Percentiles rank a stretch among this genome's conserved stretches.
These are phyloP conservation scores for Jacaranda copaia DNA, from an alignment of 257 asterid species.

Conservation along the genomic window DNA sequence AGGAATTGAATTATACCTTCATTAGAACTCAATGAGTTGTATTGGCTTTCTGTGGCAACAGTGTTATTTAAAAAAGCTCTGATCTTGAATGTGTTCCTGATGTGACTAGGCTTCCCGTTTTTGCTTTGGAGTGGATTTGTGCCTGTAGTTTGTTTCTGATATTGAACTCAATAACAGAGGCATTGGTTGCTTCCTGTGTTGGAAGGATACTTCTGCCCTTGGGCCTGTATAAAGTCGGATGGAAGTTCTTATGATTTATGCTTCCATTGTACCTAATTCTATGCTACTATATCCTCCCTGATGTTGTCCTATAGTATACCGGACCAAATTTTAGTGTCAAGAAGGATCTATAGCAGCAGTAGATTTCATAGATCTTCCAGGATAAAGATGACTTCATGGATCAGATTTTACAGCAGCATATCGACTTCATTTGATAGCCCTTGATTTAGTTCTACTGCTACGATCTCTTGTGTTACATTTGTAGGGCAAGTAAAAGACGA, in stretches of 20 bases:
- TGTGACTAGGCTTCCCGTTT: conserved; percentile 41
- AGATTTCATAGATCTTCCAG: too few relatives aligned
- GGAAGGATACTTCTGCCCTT: conserved; percentile 3
- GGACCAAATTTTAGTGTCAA: background rate
- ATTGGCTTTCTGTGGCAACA: background rate
- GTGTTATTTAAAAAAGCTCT: conserved; percentile 9
- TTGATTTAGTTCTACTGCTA: too few relatives aligned
- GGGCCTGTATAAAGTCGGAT: background rate
- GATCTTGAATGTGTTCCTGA: conserved; percentile 31
- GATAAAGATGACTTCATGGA: too few relatives aligned
- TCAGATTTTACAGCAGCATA: too few relatives aligned
- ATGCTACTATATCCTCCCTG: conserved; percentile 2
- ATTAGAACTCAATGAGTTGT: conserved; percentile 24
- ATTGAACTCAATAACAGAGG: background rate
- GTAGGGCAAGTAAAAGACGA: too few relatives aligned
- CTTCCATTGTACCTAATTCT: background rate
- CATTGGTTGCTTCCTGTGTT: conserved; percentile 25
- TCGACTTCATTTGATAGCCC: too few relatives aligned
- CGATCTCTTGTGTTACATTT: too few relatives aligned
- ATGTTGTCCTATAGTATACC: background rate
- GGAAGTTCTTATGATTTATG: conserved; percentile 3
- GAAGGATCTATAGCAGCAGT: background rate
- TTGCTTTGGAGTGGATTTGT: conserved; percentile 28
- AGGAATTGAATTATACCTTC: conserved; percentile 36
- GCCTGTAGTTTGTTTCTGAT: conserved; percentile 22